Percentiles rank a stretch among this genome's conserved stretches.
These are phyloP conservation scores for Eimeria falciformis DNA, from an alignment of 169 alveolate species.

Conservation along the genomic window DNA sequence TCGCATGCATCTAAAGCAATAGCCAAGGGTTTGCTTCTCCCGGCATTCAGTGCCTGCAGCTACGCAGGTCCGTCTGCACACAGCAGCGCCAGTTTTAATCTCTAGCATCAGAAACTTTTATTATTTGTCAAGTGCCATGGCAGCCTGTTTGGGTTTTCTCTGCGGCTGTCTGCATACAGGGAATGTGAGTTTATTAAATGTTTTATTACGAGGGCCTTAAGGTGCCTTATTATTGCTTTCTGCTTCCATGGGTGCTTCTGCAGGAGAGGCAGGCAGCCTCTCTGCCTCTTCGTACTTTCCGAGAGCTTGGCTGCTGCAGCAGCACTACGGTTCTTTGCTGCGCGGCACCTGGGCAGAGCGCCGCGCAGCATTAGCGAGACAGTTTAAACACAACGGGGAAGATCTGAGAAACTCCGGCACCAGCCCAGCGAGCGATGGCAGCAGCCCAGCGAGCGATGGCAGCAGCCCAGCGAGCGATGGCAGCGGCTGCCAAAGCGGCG, in stretches of 20 bases:
- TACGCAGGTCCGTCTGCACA: slow-evolving; percentile 26
- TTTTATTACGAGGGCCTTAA: background rate
- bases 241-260: background rate
- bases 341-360: slow-evolving; percentile 55
- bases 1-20: slow-evolving; percentile 22
- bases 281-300: slow-evolving; percentile 42
- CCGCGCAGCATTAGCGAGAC: background rate
- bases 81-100: background rate
- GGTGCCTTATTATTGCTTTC: too few species aligned
- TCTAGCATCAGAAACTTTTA: background rate
- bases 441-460: background rate
- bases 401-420: slow-evolving; percentile 10
- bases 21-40: slow-evolving; percentile 4
- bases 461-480: background rate
- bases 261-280: slow-evolving; percentile 35
- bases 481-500: background rate
- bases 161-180: too few species aligned
- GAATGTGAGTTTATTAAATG: background rate
- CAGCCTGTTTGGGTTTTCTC: too few species aligned
- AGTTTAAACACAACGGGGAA: background rate
- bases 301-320: slow-evolving; percentile 49
- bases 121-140: too few species aligned
- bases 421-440: slow-evolving; percentile 7
- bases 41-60: slow-evolving; percentile 54
- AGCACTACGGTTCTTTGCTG: slow-evolving; percentile 54